Conservation (phyloP, 116 monocot genomes). For the Iris pallida region DNA sequence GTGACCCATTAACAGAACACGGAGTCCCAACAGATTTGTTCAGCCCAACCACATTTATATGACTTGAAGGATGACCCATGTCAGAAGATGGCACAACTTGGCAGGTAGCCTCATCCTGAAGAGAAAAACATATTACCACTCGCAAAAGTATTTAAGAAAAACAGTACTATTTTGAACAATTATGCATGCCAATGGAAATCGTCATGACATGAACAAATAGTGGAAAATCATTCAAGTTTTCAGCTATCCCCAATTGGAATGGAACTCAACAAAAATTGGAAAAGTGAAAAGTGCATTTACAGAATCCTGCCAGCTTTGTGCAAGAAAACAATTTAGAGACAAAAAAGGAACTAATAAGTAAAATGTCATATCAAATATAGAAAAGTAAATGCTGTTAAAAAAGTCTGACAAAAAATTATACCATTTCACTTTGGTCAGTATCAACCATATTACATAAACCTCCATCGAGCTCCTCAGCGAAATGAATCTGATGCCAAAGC, state of each 20-base stretch:
- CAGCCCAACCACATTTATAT: slow-evolving; percentile 6
- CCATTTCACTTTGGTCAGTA: slow-evolving; percentile 24
- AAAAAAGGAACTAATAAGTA: too few relatives aligned
- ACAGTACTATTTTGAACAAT: neutral
- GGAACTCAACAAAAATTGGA: too few relatives aligned
- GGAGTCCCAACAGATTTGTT: slow-evolving; percentile 12
- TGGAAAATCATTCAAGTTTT: neutral
- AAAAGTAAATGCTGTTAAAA: too few relatives aligned
- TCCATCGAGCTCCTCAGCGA: slow-evolving; percentile 62
- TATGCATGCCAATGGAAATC: neutral
- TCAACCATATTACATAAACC: slow-evolving; percentile 27
- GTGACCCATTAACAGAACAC: slow-evolving; percentile 13
- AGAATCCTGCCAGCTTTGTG: too few relatives aligned
- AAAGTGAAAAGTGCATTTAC: too few relatives aligned
- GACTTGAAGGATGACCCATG: slow-evolving; percentile 12
- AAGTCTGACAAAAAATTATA: neutral
- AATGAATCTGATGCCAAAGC: slow-evolving; percentile 43
- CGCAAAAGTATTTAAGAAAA: neutral
- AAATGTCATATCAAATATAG: too few relatives aligned
- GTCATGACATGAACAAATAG: neutral
- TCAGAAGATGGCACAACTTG: slow-evolving; percentile 13
- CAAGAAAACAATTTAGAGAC: too few relatives aligned
- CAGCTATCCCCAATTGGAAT: too few relatives aligned
- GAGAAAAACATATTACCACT: slow-evolving; percentile 10
- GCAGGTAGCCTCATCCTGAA: slow-evolving; percentile 20